Percentiles rank a stretch among this genome's conserved stretches.
Evolutionary conservation across 2,329 filamentous ascomycete genomes (phyloP).

Genomic region (Penicillium sp.): DNA sequence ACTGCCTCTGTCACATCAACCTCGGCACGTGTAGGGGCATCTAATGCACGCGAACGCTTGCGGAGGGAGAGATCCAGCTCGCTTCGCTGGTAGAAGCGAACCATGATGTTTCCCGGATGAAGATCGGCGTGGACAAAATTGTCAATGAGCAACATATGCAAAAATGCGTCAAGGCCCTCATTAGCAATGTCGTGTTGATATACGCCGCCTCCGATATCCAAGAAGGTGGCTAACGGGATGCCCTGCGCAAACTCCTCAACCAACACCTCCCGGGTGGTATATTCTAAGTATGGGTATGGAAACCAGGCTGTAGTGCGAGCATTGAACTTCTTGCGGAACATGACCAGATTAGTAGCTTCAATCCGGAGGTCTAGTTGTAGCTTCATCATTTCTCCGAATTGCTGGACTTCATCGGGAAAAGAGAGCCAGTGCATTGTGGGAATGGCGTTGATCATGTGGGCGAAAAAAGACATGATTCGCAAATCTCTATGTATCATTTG

Average conservation of each 20-base stretch:
- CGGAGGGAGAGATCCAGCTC: constrained; percentile 62
- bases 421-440: constrained; percentile 98
- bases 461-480: constrained; percentile 91
- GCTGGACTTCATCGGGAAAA: constrained; percentile 84
- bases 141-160: constrained; percentile 94
- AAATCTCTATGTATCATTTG: constrained; percentile 85
- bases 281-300: constrained; percentile 87
- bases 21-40: constrained; percentile 49
- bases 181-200: constrained; percentile 94
- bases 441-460: constrained; percentile 73
- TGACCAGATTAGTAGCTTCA: constrained; percentile 80
- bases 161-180: constrained; percentile 89
- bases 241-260: constrained; percentile 96
- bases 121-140: constrained; percentile 97
- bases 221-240: constrained; percentile 83
- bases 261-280: constrained; percentile 85
- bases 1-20: constrained; percentile 85
- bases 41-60: constrained; percentile 41
- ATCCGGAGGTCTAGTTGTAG: constrained; percentile 94
- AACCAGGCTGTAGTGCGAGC: constrained; percentile 92
- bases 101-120: constrained; percentile 98
- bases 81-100: constrained; percentile 87
- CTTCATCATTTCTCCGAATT: constrained; percentile 98
- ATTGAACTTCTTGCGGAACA: constrained; percentile 87
- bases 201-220: constrained; percentile 84